phyloP scores from a whole-genome alignment of 306 rosid species.

The Corylus avellana region DNA sequence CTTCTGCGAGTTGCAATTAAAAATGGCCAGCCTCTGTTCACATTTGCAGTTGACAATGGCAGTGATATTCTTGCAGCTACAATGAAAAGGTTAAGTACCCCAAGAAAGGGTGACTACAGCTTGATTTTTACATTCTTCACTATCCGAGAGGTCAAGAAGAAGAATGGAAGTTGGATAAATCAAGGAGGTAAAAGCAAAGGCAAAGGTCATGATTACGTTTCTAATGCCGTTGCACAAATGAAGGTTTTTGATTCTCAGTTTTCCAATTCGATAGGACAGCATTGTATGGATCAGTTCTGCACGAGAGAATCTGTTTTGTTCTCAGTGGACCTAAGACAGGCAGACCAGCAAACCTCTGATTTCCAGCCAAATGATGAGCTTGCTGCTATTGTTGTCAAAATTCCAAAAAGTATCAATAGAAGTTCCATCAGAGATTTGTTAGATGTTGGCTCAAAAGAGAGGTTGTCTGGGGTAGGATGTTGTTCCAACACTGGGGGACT shows the following conservation, averaged over 20 bases:
- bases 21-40: constrained; percentile 81
- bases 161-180: constrained; percentile 72
- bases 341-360: constrained; percentile 53
- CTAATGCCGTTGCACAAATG: constrained; percentile 81
- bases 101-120: constrained; percentile 45
- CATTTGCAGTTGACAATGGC: constrained; percentile 83
- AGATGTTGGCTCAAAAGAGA: constrained; percentile 32
- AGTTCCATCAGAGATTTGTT: constrained; percentile 15
- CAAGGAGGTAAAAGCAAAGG: constrained; percentile 69
- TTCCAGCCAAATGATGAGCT: constrained; percentile 84
- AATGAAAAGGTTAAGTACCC: constrained; percentile 56
- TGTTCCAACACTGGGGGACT: constrained; percentile 26
- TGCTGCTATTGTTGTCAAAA: constrained; percentile 78
- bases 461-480: constrained; percentile 24
- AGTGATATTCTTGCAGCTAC: constrained; percentile 83
- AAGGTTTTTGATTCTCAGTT: constrained; percentile 62
- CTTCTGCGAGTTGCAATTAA: constrained; percentile 73
- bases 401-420: constrained; percentile 42
- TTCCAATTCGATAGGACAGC: constrained; percentile 39
- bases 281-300: constrained; percentile 31
- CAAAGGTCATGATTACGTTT: constrained; percentile 66
- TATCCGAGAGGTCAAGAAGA: constrained; percentile 73
- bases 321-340: constrained; percentile 62
- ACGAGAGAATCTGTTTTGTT: constrained; percentile 71
- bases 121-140: constrained; percentile 70